A percentile compares a stretch with the other conserved stretches of the same genome.
phyloP scores from a whole-genome alignment of 495 filamentous ascomycete species.

The Xylaria nigripes region DNA sequence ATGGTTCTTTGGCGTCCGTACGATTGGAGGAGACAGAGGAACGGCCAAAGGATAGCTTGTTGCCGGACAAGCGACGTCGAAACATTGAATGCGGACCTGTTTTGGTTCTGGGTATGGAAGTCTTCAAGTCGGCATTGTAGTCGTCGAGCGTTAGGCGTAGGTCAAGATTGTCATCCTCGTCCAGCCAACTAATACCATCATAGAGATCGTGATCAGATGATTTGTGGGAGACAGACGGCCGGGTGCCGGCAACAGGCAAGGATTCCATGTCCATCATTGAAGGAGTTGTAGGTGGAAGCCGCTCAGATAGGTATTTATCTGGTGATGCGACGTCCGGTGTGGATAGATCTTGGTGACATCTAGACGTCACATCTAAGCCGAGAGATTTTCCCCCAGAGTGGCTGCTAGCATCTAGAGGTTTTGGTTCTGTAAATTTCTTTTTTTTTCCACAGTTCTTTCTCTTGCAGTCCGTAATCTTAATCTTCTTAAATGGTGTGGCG shows the following conservation, averaged over 20 bases:
- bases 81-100: slow-evolving; percentile 40
- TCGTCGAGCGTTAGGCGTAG: slow-evolving; percentile 53
- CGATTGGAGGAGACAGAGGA: slow-evolving; percentile 35
- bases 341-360: neutral
- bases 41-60: slow-evolving; percentile 49
- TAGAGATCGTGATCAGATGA: slow-evolving; percentile 37
- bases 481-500: too few species aligned
- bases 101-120: slow-evolving; percentile 30
- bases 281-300: neutral
- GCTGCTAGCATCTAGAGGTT: neutral
- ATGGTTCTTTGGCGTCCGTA: slow-evolving; percentile 36
- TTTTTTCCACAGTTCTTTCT: neutral
- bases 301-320: neutral
- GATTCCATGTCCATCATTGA: slow-evolving; percentile 27
- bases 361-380: neutral
- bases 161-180: slow-evolving; percentile 69
- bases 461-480: neutral
- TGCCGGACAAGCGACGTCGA: slow-evolving; percentile 45
- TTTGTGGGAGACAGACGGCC: neutral
- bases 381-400: neutral
- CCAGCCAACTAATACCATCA: slow-evolving; percentile 71
- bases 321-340: neutral
- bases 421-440: neutral
- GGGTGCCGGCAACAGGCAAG: neutral
- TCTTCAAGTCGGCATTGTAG: slow-evolving; percentile 42